Base-by-base conservation (phyloP, 1,284 basidiomycete genomes). In the Cryptococcus sp. region DNA sequence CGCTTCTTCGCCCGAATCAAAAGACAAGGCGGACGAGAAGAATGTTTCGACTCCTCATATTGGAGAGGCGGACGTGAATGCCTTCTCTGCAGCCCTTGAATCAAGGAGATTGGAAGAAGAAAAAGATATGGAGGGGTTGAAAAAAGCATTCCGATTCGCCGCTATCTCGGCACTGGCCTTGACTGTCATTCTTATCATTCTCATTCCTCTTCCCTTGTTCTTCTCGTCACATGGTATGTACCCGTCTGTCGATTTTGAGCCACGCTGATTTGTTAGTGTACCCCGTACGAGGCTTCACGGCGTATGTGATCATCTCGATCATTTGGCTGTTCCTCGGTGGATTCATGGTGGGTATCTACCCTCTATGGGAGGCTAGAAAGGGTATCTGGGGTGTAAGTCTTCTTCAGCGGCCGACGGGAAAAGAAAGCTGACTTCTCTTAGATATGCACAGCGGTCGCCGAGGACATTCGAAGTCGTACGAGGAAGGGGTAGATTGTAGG, bases 181-280 rank as follows among this genome's bases (percentile, higher is more conserved):
- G 60, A 63, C 66, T 10, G 21, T 65, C 23, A 60, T 76, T 42
- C 61, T 78, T 40, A 60, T 78, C 50, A 54, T 77, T 49, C 84
- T 86, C 51, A 83, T 93, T 48, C 91, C 90, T 0, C 74, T 93
- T 2, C 88, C 90, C 1, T 79, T 92, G 16, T 91, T 91, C 79
- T 87, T 87, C 68, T 83, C 86, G 0, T 80, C 81, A 40, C 84
- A 86, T 28, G 61, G 61, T 64, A 31, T 25, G 59, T 58, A 10
- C 25, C 40, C 22, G 14, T 31, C 23, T 22, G 18, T 40, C 2
- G n/a, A 25, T 3, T 23, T 19, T 19, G 47, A 25, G 5, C 24
- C 7, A 19, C 21, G 44, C 48, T 57, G 53, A 55, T 40, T 4
- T 1, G 32, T 7, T 46, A 61, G 79, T 92, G 32, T 91, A 83